Conservation (phyloP, 2,329 filamentous ascomycete species). For the Hyphodiscus sp. region DNA sequence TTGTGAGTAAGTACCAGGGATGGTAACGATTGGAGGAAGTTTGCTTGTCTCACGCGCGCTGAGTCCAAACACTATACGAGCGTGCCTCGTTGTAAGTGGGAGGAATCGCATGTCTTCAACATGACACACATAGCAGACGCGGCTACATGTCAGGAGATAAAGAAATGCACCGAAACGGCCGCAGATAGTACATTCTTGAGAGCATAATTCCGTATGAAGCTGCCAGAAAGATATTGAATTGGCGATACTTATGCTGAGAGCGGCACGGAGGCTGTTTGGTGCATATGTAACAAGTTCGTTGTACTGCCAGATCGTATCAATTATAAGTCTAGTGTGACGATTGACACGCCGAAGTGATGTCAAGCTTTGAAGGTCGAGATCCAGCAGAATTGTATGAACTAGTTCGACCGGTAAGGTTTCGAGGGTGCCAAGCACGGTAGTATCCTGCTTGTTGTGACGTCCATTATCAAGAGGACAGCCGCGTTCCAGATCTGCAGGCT, state of each 20-base stretch:
- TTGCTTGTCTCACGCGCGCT: too few species aligned
- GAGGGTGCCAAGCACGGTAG: neutral
- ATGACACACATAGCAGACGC: neutral
- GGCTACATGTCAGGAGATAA: neutral
- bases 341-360: neutral
- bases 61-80: neutral
- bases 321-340: too few species aligned
- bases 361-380: neutral
- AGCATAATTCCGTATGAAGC: neutral
- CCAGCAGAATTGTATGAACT: neutral
- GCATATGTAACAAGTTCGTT: neutral
- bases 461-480: neutral
- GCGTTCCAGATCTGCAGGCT: neutral
- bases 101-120: neutral
- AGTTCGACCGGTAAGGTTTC: neutral
- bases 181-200: neutral
- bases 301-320: neutral
- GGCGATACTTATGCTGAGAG: neutral
- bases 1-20: too few species aligned
- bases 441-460: neutral
- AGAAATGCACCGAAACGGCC: neutral
- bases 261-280: neutral
- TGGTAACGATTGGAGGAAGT: too few species aligned
- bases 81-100: neutral
- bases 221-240: too few species aligned